These are phyloP conservation scores for Phaeosphaeriaceae sp. DNA, from an alignment of 2,329 filamentous ascomycete genomes.

Conservation along the genomic window DNA sequence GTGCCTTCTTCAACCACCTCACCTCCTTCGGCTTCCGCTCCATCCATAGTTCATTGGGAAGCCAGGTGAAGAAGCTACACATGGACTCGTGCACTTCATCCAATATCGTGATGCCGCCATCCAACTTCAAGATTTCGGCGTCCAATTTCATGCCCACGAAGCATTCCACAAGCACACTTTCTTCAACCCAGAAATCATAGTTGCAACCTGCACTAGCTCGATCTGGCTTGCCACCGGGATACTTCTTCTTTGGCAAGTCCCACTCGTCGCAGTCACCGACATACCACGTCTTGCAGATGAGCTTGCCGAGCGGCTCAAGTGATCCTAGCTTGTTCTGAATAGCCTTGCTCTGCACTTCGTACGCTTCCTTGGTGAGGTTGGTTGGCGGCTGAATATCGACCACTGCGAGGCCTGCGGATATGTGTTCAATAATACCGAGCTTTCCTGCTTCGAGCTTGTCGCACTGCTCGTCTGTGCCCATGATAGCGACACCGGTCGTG, in stretches of 20 bases:
- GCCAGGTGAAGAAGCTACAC: slow-evolving; percentile 54
- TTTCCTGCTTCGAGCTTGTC: slow-evolving; percentile 32
- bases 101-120: slow-evolving; percentile 36
- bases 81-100: slow-evolving; percentile 50
- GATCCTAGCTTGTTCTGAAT: slow-evolving; percentile 45
- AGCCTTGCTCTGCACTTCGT: slow-evolving; percentile 46
- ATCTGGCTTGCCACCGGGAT: slow-evolving; percentile 28
- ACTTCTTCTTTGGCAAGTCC: slow-evolving; percentile 46
- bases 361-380: slow-evolving; percentile 55
- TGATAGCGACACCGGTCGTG: slow-evolving; percentile 57
- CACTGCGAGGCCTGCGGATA: slow-evolving; percentile 46
- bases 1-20: slow-evolving; percentile 29
- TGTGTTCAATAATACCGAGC: slow-evolving; percentile 26
- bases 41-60: slow-evolving; percentile 53
- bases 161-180: slow-evolving; percentile 63
- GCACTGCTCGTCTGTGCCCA: slow-evolving; percentile 53
- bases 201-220: slow-evolving; percentile 46
- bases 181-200: slow-evolving; percentile 72
- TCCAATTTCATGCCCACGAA: slow-evolving; percentile 63
- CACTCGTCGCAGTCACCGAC: slow-evolving; percentile 50
- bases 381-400: slow-evolving; percentile 58
- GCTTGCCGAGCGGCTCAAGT: slow-evolving; percentile 60
- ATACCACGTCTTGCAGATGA: slow-evolving; percentile 60
- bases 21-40: slow-evolving; percentile 37
- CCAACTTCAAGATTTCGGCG: slow-evolving; percentile 36